Base-by-base conservation (phyloP, 2,329 filamentous ascomycete species). In the Aspergillus hiratsukae region DNA sequence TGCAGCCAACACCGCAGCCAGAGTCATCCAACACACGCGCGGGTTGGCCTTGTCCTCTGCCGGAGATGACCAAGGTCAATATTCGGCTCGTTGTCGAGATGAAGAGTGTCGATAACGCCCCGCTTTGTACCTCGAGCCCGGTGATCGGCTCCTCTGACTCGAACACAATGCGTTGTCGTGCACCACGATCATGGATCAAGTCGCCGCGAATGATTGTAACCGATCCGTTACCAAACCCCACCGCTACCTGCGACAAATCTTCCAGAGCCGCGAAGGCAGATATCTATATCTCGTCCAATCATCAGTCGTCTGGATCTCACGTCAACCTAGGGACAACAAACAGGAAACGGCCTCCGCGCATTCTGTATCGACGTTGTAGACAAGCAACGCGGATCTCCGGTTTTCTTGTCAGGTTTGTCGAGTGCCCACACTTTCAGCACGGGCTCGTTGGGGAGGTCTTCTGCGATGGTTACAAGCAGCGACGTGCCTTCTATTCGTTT, bases 61-160 rank as follows among this genome's bases (percentile, higher is more conserved):
- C 91, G 9, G 91, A 90, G 60, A 97, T 90, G 3, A 90, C 84
- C 49, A 99, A 80, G 56, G 91, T 96, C 63, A 96, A 78, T 55
- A 99, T 91, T 48, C 91, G 86, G 29, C 86, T 88, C 0, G 92
- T 97, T 0, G 94, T 99, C 3, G 92, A 90, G 55, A 99, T 89
- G 72, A 96, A 97, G 0, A 99, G 80, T 0, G 89, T 93, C 1
- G 89, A 94, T 45, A 80, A 80, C 49, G 77, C 77, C 4, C 82
- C 82, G 65, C 81, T 80, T 48, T 85, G 78, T 58, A 96, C 88
- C 68, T 94, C 89, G 14, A 99, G 86, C 1, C 92, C 93, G 0
- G 94, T 99, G 9, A 99, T 87, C 0, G 94, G 95, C 71, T 99
- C 94, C 66, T 97, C 92, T 0, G 92, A 96, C 70, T 99, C 94